Evolutionary conservation across 176 grass and related monocot species (phyloP).

Genomic region (Triticum dicoccoides): DNA sequence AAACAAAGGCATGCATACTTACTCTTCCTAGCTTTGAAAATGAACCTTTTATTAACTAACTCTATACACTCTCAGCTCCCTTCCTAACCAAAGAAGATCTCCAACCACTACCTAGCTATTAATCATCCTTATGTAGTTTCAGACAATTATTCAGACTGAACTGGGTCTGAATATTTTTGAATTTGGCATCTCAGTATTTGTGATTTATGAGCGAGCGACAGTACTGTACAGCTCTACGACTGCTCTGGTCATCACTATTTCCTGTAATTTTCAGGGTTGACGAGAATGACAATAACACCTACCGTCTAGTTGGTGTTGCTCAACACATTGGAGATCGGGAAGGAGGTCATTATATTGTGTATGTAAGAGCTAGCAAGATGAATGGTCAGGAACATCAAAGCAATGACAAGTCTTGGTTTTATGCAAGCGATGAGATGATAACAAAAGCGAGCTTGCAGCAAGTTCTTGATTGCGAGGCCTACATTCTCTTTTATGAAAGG

Average conservation of each 20-base stretch:
- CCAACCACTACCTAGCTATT: too few relatives aligned
- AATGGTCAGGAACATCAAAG: constrained; percentile 23
- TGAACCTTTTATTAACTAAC: too few relatives aligned
- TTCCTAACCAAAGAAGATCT: too few relatives aligned
- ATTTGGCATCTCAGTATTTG: not conserved
- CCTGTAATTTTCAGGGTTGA: constrained; percentile 43
- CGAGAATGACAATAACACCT: constrained; percentile 43
- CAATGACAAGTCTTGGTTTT: constrained; percentile 43
- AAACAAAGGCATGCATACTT: not conserved
- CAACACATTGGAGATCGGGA: constrained; percentile 64
- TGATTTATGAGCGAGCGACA: too few relatives aligned
- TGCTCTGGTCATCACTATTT: constrained; percentile 18
- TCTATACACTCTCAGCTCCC: too few relatives aligned
- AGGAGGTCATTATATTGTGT: constrained; percentile 68
- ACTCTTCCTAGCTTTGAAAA: not conserved
- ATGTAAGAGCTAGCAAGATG: constrained; percentile 50
- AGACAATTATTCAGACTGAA: too few relatives aligned
- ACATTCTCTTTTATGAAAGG: constrained; percentile 66
- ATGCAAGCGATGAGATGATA: constrained; percentile 46
- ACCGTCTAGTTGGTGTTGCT: constrained; percentile 61
- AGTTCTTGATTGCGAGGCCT: constrained; percentile 55
- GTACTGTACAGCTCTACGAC: not conserved
- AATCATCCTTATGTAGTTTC: too few relatives aligned
- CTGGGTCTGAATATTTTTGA: too few relatives aligned
- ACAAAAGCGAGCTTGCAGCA: constrained; percentile 41